Evolutionary conservation across 1,139 yeast species (phyloP).

Genomic region (Yamadazyma trypodendri): DNA sequence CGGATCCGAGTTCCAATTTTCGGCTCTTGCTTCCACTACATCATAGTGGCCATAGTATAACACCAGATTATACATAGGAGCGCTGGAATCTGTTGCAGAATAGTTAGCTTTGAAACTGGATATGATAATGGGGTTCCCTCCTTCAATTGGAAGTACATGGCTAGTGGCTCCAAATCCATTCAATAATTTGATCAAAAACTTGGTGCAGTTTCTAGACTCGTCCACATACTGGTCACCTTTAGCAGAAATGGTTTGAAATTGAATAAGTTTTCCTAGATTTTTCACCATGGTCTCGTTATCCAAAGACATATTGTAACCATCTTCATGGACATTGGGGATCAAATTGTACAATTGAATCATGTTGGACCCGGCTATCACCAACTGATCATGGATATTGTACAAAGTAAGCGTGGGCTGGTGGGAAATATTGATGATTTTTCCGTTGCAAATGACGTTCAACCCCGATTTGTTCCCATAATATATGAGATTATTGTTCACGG

Average conservation of each 20-base stretch:
- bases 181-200: slow-evolving; percentile 62
- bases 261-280: slow-evolving; percentile 59
- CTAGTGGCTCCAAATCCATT: slow-evolving; percentile 73
- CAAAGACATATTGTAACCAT: slow-evolving; percentile 2
- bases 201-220: slow-evolving; percentile 87
- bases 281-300: slow-evolving; percentile 61
- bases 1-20: slow-evolving; percentile 78
- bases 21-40: slow-evolving; percentile 63
- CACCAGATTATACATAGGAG: slow-evolving; percentile 22
- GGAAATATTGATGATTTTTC: slow-evolving; percentile 6
- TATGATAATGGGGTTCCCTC: slow-evolving; percentile 81
- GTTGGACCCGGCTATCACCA: slow-evolving; percentile 41
- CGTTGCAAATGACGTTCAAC: slow-evolving; percentile 10
- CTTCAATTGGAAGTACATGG: slow-evolving; percentile 65
- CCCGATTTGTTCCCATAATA: slow-evolving; percentile 15
- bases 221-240: slow-evolving; percentile 64
- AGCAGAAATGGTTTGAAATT: slow-evolving; percentile 77
- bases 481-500: slow-evolving; percentile 9
- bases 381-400: slow-evolving; percentile 12
- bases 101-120: slow-evolving; percentile 60
- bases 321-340: not conserved
- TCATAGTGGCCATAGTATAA: slow-evolving; percentile 97
- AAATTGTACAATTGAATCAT: slow-evolving; percentile 12
- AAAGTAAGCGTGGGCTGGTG: slow-evolving; percentile 11
- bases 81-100: slow-evolving; percentile 7